These are phyloP conservation scores for Cercophora samala DNA, from an alignment of 495 filamentous ascomycete species.

Conservation along the genomic window DNA sequence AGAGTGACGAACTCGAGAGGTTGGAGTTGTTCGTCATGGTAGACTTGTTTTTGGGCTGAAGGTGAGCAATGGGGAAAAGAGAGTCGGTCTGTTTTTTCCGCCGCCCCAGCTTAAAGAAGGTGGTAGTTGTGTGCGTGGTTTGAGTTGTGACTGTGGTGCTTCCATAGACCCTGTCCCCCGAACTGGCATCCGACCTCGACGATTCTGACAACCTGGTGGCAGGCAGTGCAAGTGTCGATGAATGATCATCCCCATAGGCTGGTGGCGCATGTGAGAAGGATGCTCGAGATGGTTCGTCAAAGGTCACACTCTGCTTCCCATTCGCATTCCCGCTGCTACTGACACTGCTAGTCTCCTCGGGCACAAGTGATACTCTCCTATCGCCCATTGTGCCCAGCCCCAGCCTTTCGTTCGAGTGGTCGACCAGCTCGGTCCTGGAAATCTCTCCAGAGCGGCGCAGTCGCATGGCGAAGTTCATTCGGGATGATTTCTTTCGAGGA, in stretches of 20 bases:
- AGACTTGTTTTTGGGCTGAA: conserved; percentile 68
- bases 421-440: conserved; percentile 35
- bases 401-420: conserved; percentile 21
- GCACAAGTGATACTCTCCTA: conserved; percentile 36
- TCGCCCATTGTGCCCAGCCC: conserved; percentile 35
- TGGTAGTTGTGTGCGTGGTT: conserved; percentile 61
- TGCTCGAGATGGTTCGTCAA: conserved; percentile 66
- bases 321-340: not conserved
- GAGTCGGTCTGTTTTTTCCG: conserved; percentile 76
- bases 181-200: conserved; percentile 83
- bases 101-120: conserved; percentile 77
- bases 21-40: conserved; percentile 30
- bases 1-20: conserved; percentile 33
- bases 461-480: conserved; percentile 46
- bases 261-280: conserved; percentile 49
- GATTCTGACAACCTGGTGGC: conserved; percentile 81
- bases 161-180: conserved; percentile 66
- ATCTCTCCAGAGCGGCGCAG: conserved; percentile 45
- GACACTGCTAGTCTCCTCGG: conserved; percentile 38
- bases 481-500: conserved; percentile 51
- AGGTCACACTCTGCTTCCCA: conserved; percentile 50
- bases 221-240: conserved; percentile 63
- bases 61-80: conserved; percentile 68
- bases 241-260: conserved; percentile 62
- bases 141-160: conserved; percentile 61